These are phyloP conservation scores for Xylariaceae sp. DNA, from an alignment of 2,329 filamentous ascomycete species.

Conservation along the genomic window DNA sequence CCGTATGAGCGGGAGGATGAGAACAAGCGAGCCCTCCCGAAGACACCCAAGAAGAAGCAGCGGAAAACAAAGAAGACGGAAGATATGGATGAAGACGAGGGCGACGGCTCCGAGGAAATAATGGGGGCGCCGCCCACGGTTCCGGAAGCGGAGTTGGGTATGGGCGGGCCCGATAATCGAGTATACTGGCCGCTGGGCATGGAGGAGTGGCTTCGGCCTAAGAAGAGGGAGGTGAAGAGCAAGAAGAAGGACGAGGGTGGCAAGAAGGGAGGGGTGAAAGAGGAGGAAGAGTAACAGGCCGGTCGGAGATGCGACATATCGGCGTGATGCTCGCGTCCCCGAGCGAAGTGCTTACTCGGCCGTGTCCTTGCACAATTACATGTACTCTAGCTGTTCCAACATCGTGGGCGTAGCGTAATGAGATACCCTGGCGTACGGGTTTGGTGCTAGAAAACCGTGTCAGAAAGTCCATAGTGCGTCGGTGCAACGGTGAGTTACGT, in stretches of 20 bases:
- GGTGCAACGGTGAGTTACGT: too few species aligned
- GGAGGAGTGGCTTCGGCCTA: conserved; percentile 84
- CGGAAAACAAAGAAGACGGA: conserved; percentile 26
- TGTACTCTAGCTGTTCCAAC: too few species aligned
- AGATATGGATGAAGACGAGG: conserved; percentile 21
- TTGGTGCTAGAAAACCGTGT: too few species aligned
- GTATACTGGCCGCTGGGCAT: conserved; percentile 90
- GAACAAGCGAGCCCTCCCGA: conserved; percentile 49
- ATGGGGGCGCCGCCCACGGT: conserved; percentile 42
- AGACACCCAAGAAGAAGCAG: conserved; percentile 44
- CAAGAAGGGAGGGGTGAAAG: conserved; percentile 8
- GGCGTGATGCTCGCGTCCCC: too few species aligned
- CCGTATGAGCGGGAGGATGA: conserved; percentile 76
- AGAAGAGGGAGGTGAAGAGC: conserved; percentile 65
- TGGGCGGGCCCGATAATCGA: conserved; percentile 77
- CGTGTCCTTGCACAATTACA: too few species aligned
- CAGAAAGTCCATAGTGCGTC: too few species aligned
- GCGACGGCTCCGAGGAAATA: conserved; percentile 33
- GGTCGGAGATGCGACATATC: too few species aligned
- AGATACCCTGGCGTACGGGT: too few species aligned
- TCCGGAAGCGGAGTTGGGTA: conserved; percentile 66
- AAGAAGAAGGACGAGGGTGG: conserved; percentile 29
- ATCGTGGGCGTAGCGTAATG: too few species aligned
- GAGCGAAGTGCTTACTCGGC: too few species aligned
- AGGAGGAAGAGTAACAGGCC: conserved; percentile 28